Evolutionary conservation across 331 rosid species (phyloP), one percentile per base, ranked within the genome.

Genomic region (Telfairia occidentalis): DNA sequence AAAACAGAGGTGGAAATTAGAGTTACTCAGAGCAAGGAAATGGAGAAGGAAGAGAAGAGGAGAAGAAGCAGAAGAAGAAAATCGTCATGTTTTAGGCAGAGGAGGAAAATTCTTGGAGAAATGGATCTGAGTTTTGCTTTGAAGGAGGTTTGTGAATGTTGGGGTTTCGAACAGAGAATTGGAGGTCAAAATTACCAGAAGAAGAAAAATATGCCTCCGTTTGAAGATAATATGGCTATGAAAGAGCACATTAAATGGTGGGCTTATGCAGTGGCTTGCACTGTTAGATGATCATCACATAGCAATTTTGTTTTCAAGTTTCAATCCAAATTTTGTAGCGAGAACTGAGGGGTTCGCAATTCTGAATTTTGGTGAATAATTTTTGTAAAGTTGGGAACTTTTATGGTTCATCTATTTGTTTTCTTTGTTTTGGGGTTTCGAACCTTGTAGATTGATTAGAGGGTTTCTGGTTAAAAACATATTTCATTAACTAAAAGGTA

Each of bases 261-360:
- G 97, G 96, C 96, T 66, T 74, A 71, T 74, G 91, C 91, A 13
- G 92, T 89, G 72, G 92, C 97, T 29, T 84, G 82, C 79, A 65
- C 77, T 78, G 84, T 89, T 77, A 84, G 83, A 83, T 43, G 59
- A 38, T 37, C 13, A 19, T n/a, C 58, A 52, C 54, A 46, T 46
- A 6, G 3, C 21, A 13, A 42, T 42, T 28, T 43, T 43, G 49
- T 43, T 26, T 26, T 28, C 3, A 12, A 9, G 18, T 23, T 52
- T 53, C 32, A 0, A 28, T 30, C 11, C 40, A 30, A 58, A 58
- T 58, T 58, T 58, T 58, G 19, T 46, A 46, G 52, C n/a, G n/a
- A n/a, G n/a, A n/a, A n/a, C n/a, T 46, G 52, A 13, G n/a, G 19
- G 52, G 19, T 12, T 13, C 2, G 5, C 2, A 11, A 19, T 0